A percentile compares a stretch with the other conserved stretches of the same genome.
Conservation (phyloP, 805 yeast species). For the Metschnikowia kofuensis region DNA sequence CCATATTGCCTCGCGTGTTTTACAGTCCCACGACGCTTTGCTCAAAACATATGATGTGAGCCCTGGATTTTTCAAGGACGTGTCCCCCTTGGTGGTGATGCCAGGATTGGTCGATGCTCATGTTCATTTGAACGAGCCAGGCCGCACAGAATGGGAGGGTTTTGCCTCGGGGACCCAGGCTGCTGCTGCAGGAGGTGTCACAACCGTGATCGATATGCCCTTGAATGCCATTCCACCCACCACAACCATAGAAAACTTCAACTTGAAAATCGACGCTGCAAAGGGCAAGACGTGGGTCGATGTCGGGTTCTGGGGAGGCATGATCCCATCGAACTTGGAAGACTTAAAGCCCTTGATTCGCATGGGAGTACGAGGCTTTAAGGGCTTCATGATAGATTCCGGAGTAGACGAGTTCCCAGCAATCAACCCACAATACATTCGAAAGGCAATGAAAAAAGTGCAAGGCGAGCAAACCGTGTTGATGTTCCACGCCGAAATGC, state of each 20-base stretch:
- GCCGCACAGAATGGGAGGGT: slow-evolving; percentile 99
- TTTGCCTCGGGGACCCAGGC: slow-evolving; percentile 94
- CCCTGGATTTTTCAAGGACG: slow-evolving; percentile 45
- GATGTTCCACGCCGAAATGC: slow-evolving; percentile 95
- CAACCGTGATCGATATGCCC: slow-evolving; percentile 96
- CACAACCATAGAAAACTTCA: slow-evolving; percentile 73
- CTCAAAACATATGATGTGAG: slow-evolving; percentile 42
- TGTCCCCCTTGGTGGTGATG: slow-evolving; percentile 62
- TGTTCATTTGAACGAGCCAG: slow-evolving; percentile 94
- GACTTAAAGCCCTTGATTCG: slow-evolving; percentile 72
- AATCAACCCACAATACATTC: slow-evolving; percentile 61
- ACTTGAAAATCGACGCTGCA: slow-evolving; percentile 76
- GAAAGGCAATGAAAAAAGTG: slow-evolving; percentile 61
- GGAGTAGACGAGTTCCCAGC: slow-evolving; percentile 98
- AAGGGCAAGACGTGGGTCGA: slow-evolving; percentile 85
- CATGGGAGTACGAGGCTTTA: slow-evolving; percentile 91
- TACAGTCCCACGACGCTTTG: slow-evolving; percentile 37
- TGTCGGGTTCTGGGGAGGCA: slow-evolving; percentile 95
- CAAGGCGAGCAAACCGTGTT: slow-evolving; percentile 64
- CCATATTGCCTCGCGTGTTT: slow-evolving; percentile 38
- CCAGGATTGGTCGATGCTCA: slow-evolving; percentile 95
- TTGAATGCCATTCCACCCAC: slow-evolving; percentile 95
- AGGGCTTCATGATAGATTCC: slow-evolving; percentile 87
- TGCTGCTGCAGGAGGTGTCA: slow-evolving; percentile 95
- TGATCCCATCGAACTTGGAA: slow-evolving; percentile 72